A percentile compares a stretch with the other conserved stretches of the same genome.
Conservation (phyloP, 441 rosid genomes). For the Syzygium malaccense region DNA sequence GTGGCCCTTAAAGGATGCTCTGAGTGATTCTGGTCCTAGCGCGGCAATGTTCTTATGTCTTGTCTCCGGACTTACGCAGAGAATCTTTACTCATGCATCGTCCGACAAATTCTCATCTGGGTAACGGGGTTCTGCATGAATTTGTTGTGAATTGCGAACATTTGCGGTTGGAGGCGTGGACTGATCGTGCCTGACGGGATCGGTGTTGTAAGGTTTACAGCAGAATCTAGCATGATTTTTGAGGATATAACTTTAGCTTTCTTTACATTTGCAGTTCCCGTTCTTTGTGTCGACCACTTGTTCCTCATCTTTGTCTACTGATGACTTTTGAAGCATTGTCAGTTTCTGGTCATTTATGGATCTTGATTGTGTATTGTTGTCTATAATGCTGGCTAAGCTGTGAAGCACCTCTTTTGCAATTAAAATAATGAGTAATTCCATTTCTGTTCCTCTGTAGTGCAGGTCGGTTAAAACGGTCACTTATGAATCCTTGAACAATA, state of each 20-base stretch:
- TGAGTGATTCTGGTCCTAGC: background rate
- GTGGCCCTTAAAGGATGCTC: background rate
- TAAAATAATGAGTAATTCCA: background rate
- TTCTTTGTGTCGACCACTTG: background rate
- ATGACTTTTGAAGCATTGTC: background rate
- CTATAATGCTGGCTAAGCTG: background rate
- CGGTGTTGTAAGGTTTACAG: background rate
- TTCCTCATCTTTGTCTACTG: background rate
- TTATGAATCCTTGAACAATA: conserved; percentile 73
- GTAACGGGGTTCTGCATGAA: background rate
- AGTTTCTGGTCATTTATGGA: background rate
- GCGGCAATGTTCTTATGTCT: background rate
- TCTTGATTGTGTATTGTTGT: background rate
- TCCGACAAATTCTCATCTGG: background rate
- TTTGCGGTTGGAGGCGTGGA: background rate
- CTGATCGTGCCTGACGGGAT: background rate
- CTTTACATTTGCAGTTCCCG: background rate
- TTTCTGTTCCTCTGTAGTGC: conserved; percentile 19
- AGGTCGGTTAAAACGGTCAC: conserved; percentile 94
- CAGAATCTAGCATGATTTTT: background rate
- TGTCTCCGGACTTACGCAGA: background rate
- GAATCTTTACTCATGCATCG: background rate
- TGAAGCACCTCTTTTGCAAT: background rate
- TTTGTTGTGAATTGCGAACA: background rate
- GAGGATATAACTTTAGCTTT: background rate